Evolutionary conservation across 805 yeast species (phyloP).

Genomic region (Kluyveromyces wickerhamii): DNA sequence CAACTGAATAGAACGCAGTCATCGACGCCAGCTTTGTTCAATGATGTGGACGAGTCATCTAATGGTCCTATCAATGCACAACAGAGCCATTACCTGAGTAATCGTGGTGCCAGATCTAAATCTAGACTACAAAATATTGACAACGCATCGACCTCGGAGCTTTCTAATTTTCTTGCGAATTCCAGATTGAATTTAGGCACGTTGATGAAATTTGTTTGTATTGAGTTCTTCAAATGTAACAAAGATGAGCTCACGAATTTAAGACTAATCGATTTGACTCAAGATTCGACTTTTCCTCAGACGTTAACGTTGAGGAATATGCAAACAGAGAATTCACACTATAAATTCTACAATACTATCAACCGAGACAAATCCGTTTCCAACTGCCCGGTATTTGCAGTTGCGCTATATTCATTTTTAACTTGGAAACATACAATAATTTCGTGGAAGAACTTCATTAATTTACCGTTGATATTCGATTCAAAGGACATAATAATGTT

Average conservation of each 20-base stretch:
- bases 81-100: not conserved
- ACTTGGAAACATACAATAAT: slow-evolving; percentile 8
- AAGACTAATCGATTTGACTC: slow-evolving; percentile 25
- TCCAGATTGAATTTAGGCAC: slow-evolving; percentile 5
- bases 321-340: slow-evolving; percentile 14
- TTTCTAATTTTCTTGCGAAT: slow-evolving; percentile 1
- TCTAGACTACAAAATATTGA: not conserved
- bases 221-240: slow-evolving; percentile 5
- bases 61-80: not conserved
- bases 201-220: slow-evolving; percentile 4
- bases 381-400: slow-evolving; percentile 28
- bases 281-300: slow-evolving; percentile 30
- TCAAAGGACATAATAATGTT: slow-evolving; percentile 5
- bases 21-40: slow-evolving; percentile 3
- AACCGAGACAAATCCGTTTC: slow-evolving; percentile 27
- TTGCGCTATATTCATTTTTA: slow-evolving; percentile 23
- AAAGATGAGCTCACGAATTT: slow-evolving; percentile 8
- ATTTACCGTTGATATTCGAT: slow-evolving; percentile 4
- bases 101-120: not conserved
- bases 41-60: slow-evolving; percentile 1
- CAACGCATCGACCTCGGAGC: slow-evolving; percentile 2
- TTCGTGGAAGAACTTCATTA: slow-evolving; percentile 6
- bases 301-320: slow-evolving; percentile 29
- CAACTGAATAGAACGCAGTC: slow-evolving; percentile 4
- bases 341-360: slow-evolving; percentile 28